Percentiles rank a stretch among this genome's conserved stretches.
phyloP scores from a whole-genome alignment of 352 stramenopile genomes.

The Pythium dissimile region DNA sequence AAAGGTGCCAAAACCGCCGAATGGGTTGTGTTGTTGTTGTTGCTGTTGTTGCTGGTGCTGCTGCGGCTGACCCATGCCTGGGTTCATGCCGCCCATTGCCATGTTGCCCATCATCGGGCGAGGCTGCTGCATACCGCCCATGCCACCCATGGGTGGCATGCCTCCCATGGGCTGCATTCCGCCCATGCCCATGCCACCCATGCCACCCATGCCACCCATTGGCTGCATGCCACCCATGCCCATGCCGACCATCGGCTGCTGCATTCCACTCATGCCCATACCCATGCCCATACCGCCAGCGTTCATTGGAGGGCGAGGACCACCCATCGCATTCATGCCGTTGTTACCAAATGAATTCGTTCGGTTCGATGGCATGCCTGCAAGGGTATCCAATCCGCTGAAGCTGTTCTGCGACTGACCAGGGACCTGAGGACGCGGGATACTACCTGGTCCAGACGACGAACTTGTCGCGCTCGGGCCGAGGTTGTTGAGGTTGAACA shows the following conservation, averaged over 20 bases:
- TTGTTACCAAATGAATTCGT: constrained; percentile 38
- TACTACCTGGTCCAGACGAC: constrained; percentile 7
- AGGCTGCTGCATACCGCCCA: constrained; percentile 46
- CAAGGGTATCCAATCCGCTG: constrained; percentile 75
- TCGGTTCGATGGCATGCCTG: constrained; percentile 74
- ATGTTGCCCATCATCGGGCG: constrained; percentile 28
- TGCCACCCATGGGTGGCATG: constrained; percentile 41
- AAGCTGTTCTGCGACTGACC: constrained; percentile 69
- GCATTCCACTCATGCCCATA: constrained; percentile 42
- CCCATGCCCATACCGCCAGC: constrained; percentile 49
- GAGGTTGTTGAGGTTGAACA: constrained; percentile 82
- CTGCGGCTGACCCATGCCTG: constrained; percentile 45
- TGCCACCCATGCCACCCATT: constrained; percentile 31
- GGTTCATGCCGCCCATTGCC: constrained; percentile 58
- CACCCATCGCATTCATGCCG: constrained; percentile 57
- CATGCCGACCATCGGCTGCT: constrained; percentile 45
- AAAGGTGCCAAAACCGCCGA: constrained; percentile 54
- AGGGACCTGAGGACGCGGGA: constrained; percentile 28
- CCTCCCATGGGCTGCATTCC: constrained; percentile 26
- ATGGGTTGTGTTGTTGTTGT: constrained; percentile 57
- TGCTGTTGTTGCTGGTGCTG: constrained; percentile 52
- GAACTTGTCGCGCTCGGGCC: constrained; percentile 22
- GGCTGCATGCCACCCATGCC: constrained; percentile 36
- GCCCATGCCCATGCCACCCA: constrained; percentile 38
- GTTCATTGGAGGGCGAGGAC: constrained; percentile 22